Percentiles rank a stretch among this genome's conserved stretches.
These are phyloP conservation scores for Tausonia pullulans DNA, from an alignment of 1,284 basidiomycete genomes.

Conservation along the genomic window DNA sequence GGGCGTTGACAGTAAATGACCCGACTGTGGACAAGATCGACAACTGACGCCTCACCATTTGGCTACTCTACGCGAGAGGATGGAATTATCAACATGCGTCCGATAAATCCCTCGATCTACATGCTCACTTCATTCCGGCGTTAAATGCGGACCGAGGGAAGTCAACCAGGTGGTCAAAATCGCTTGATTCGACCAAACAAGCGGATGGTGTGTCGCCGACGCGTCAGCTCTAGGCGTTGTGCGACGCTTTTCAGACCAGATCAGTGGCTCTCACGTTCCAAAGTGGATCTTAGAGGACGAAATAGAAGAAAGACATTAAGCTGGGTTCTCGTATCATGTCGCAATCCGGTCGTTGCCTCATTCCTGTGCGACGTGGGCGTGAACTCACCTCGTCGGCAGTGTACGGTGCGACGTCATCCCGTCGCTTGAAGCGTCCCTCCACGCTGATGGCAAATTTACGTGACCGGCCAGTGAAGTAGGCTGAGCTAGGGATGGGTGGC, in stretches of 20 bases:
- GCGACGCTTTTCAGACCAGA: background rate
- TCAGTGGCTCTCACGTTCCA: background rate
- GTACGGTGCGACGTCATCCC: slow-evolving; percentile 22
- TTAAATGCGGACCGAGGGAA: slow-evolving; percentile 27
- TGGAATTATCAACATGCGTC: too few relatives aligned
- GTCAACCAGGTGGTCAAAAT: slow-evolving; percentile 28
- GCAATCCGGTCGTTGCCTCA: too few relatives aligned
- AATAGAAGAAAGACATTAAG: background rate
- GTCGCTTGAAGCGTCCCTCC: slow-evolving; percentile 34
- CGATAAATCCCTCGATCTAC: too few relatives aligned
- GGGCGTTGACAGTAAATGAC: too few relatives aligned
- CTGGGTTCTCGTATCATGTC: too few relatives aligned
- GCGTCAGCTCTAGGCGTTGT: background rate
- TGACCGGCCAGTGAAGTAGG: slow-evolving; percentile 28
- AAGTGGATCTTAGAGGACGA: slow-evolving; percentile 6
- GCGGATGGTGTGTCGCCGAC: too few relatives aligned
- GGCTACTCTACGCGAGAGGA: too few relatives aligned
- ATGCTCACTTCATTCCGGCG: slow-evolving; percentile 34
- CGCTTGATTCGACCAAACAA: slow-evolving; percentile 14
- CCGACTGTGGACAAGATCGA: too few relatives aligned
- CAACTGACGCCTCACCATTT: too few relatives aligned
- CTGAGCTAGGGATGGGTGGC: slow-evolving; percentile 15
- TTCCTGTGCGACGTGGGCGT: background rate
- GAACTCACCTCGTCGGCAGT: slow-evolving; percentile 23
- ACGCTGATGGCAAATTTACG: slow-evolving; percentile 37